Conservation (phyloP, 495 filamentous ascomycete genomes). For the Xylaria longipes region DNA sequence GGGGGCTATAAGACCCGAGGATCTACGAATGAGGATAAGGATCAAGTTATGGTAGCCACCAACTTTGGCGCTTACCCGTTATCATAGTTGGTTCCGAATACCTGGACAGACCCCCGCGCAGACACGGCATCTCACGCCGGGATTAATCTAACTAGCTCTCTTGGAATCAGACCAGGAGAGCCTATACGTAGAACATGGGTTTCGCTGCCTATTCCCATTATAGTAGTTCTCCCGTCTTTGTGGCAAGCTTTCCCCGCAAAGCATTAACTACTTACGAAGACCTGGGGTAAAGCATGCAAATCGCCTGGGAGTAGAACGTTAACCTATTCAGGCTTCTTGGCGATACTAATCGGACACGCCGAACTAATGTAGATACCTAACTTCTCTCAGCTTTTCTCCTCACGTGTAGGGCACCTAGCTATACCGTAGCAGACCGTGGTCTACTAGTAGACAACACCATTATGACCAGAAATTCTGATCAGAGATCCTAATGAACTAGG, state of each 20-base stretch:
- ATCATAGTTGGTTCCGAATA: not conserved
- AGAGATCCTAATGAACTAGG: not conserved
- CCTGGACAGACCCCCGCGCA: not conserved
- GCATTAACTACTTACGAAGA: not conserved
- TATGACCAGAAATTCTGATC: not conserved
- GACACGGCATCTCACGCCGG: not conserved
- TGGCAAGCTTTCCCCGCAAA: conserved; percentile 13
- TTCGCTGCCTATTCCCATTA: not conserved
- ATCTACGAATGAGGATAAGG: not conserved
- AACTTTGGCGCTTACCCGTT: not conserved
- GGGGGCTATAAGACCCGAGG: not conserved
- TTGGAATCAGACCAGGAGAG: not conserved
- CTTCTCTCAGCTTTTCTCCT: not conserved
- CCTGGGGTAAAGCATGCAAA: conserved; percentile 6
- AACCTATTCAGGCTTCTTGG: not conserved
- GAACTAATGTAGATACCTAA: not conserved
- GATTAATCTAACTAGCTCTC: not conserved
- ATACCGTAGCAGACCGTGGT: not conserved
- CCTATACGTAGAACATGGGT: not conserved
- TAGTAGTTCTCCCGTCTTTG: not conserved
- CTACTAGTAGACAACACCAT: not conserved
- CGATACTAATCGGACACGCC: not conserved
- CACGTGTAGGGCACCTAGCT: conserved; percentile 1
- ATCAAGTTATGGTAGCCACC: not conserved
- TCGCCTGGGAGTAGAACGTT: not conserved